phyloP scores from a whole-genome alignment of 495 filamentous ascomycete species.

The Evansstolkia leycettana region DNA sequence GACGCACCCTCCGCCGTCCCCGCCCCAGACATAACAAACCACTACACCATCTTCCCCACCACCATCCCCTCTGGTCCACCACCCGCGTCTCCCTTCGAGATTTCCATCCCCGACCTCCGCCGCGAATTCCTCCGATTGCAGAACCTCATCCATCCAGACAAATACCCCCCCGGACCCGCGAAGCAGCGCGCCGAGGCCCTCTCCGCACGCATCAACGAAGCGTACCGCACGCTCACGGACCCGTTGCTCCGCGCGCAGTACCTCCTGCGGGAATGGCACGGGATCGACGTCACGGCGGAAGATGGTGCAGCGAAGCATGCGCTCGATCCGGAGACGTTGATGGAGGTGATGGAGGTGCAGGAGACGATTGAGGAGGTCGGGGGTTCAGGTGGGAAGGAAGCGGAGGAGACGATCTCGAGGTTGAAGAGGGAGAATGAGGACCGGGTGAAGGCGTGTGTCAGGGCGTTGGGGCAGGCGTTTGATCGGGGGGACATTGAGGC shows the following conservation, averaged over 20 bases:
- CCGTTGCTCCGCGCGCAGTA: slow-evolving; percentile 79
- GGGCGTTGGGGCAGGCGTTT: slow-evolving; percentile 50
- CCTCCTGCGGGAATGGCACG: slow-evolving; percentile 51
- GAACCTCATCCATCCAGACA: slow-evolving; percentile 69
- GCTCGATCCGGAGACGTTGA: slow-evolving; percentile 59
- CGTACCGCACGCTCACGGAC: slow-evolving; percentile 68
- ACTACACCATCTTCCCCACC: slow-evolving; percentile 82
- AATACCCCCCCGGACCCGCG: slow-evolving; percentile 38
- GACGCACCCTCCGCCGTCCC: slow-evolving; percentile 1
- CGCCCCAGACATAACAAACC: slow-evolving; percentile 35
- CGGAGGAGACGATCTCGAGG: slow-evolving; percentile 48
- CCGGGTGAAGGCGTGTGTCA: slow-evolving; percentile 49
- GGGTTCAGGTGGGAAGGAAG: slow-evolving; percentile 20
- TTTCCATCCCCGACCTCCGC: slow-evolving; percentile 53
- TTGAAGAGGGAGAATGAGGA: slow-evolving; percentile 55
- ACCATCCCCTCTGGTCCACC: slow-evolving; percentile 75
- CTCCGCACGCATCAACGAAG: slow-evolving; percentile 73
- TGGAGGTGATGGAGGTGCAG: slow-evolving; percentile 77
- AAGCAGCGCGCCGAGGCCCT: slow-evolving; percentile 57
- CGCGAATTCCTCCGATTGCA: slow-evolving; percentile 82
- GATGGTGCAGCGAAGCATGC: slow-evolving; percentile 54
- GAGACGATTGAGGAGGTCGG: slow-evolving; percentile 76
- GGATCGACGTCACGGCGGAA: slow-evolving; percentile 57
- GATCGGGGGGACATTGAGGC: slow-evolving; percentile 46
- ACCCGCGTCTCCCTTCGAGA: slow-evolving; percentile 59